A percentile compares a stretch with the other conserved stretches of the same genome.
phyloP scores from a whole-genome alignment of 2,329 filamentous ascomycete genomes.

The Trichoderma lentiforme region DNA sequence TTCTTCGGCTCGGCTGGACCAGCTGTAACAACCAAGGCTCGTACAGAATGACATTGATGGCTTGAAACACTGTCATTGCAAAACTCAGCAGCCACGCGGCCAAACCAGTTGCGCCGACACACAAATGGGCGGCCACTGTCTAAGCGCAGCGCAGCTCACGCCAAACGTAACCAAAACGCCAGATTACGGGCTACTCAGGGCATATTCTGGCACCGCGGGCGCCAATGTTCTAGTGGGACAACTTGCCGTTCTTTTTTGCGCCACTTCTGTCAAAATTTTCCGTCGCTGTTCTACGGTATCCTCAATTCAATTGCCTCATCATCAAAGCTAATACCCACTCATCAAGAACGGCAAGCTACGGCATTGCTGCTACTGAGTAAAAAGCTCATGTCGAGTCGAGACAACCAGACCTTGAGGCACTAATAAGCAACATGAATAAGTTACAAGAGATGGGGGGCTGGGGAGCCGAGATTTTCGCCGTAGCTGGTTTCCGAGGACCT shows the following conservation, averaged over 20 bases:
- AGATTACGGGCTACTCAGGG: neutral
- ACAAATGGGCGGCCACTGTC: neutral
- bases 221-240: conserved; percentile 3
- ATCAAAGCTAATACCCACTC: neutral
- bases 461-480: neutral
- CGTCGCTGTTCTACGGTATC: neutral
- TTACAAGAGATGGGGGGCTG: neutral
- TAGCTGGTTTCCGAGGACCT: neutral
- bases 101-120: neutral
- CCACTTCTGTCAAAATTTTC: neutral
- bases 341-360: neutral
- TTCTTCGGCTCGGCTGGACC: neutral
- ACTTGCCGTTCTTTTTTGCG: neutral
- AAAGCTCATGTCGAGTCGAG: neutral
- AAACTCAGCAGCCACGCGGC: conserved; percentile 10
- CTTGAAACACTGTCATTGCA: neutral
- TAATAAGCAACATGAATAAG: neutral
- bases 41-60: neutral
- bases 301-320: neutral
- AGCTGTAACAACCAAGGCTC: neutral
- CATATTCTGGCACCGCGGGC: neutral
- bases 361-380: neutral
- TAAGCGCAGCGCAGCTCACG: neutral
- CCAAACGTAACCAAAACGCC: neutral
- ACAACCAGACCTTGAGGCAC: neutral